Base-by-base conservation (phyloP, 352 stramenopile genomes). In the Aphanomyces euteiches region DNA sequence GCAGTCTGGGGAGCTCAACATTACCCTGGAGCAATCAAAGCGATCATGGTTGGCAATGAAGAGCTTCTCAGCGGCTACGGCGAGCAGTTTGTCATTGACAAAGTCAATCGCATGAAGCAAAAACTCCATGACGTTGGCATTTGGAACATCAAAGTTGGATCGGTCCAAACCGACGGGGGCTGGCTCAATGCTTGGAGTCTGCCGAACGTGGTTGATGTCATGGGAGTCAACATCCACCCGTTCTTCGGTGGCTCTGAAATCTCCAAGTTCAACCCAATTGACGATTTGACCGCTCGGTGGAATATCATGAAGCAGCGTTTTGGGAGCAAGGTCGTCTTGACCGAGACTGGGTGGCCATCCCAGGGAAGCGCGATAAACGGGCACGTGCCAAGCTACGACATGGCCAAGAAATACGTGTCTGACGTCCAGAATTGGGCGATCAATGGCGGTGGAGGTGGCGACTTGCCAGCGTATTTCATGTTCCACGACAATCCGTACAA, bases 141-240 rank as follows among this genome's bases (percentile, higher is more conserved):
- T 67, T 84, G 77, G 7, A 73, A 67, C 56, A 75, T 90, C 10
- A 75, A 75, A 0, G 83, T 93, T 34, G 83, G 83, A 10, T 81
- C 85, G 0, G 78, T 84, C n/a, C 78, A 84, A 76, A 72, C 72
- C 7, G 75, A 83, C 37, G 72, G 79, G n/a, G 75, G 80, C 36
- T 84, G 78, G 78, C 53, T 78, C 37, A 38, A 69, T n/a, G 70
- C 75, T 7, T 47, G 72, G 19, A 77, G 81, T 47, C 74, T 92
- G 17, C 68, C 89, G 17, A 56, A 58, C 3, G 75, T 70, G 12
- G 85, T 77, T 73, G 82, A 92, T 59, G 75, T 84, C 47, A 72
- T 88, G 21, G 84, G 82, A 37, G 83, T 90, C 68, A 90, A 90
- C 78, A 87, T 90, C 57, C 81, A 90, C 69, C 81, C 81, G 0